Evolutionary conservation across 768 basidiomycete species (phyloP).

Genomic region (Leccinum arenicola): DNA sequence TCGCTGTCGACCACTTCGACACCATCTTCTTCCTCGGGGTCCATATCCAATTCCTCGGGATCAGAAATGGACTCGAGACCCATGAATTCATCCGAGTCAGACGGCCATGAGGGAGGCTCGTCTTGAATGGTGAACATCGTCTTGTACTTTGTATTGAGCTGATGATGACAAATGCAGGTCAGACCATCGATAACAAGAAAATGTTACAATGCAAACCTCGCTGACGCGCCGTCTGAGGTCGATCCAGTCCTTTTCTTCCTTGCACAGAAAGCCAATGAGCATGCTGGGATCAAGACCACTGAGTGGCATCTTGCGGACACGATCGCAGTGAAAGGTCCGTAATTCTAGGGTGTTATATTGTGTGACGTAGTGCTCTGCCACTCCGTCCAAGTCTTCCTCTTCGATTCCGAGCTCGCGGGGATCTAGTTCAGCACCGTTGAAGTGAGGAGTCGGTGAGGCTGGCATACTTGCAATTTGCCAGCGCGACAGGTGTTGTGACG

Average conservation of each 20-base stretch:
- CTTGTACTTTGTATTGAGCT: slow-evolving; percentile 48
- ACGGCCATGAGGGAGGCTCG: slow-evolving; percentile 82
- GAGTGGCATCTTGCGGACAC: slow-evolving; percentile 91
- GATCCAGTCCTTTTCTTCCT: slow-evolving; percentile 79
- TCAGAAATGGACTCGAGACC: slow-evolving; percentile 84
- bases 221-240: slow-evolving; percentile 72
- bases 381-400: slow-evolving; percentile 37
- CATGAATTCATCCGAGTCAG: slow-evolving; percentile 67
- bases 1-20: slow-evolving; percentile 30
- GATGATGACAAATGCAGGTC: slow-evolving; percentile 3
- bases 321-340: slow-evolving; percentile 94
- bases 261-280: slow-evolving; percentile 90
- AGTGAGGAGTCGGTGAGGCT: slow-evolving; percentile 17
- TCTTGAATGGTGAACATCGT: slow-evolving; percentile 85
- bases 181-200: slow-evolving; percentile 1
- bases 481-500: slow-evolving; percentile 30
- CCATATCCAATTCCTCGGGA: slow-evolving; percentile 65
- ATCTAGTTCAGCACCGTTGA: slow-evolving; percentile 33
- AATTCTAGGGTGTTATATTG: slow-evolving; percentile 76
- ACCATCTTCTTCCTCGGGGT: slow-evolving; percentile 48
- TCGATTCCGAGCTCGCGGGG: slow-evolving; percentile 36
- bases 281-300: slow-evolving; percentile 93
- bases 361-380: slow-evolving; percentile 62
- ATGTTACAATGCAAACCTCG: slow-evolving; percentile 51
- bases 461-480: slow-evolving; percentile 29